Percentiles rank a stretch among this genome's conserved stretches.
Evolutionary conservation across 805 yeast genomes (phyloP).

Genomic region (Phaffomyces antillensis): DNA sequence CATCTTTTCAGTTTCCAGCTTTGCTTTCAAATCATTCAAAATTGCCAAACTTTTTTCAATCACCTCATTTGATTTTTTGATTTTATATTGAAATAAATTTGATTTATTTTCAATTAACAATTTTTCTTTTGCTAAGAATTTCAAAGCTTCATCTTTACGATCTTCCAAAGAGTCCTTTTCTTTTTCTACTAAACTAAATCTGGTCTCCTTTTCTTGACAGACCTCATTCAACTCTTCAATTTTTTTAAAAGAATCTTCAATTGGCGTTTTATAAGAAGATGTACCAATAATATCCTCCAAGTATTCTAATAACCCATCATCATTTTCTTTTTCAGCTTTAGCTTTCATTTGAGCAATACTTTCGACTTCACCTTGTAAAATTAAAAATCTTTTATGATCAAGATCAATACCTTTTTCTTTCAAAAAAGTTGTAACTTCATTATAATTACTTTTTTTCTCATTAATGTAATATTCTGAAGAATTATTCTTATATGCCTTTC

Average conservation of each 20-base stretch:
- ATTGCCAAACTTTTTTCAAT: slow-evolving; percentile 33
- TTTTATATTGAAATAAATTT: slow-evolving; percentile 46
- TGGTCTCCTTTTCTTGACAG: slow-evolving; percentile 71
- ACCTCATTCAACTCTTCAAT: slow-evolving; percentile 74
- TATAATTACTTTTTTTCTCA: slow-evolving; percentile 59
- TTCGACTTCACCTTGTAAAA: slow-evolving; percentile 97
- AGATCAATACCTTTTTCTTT: slow-evolving; percentile 84
- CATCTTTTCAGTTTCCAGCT: slow-evolving; percentile 36
- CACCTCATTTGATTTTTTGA: slow-evolving; percentile 33
- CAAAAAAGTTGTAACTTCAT: slow-evolving; percentile 69
- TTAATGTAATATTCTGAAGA: slow-evolving; percentile 75
- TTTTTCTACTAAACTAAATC: slow-evolving; percentile 72
- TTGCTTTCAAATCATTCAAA: slow-evolving; percentile 32
- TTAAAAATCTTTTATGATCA: slow-evolving; percentile 90
- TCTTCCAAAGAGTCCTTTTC: slow-evolving; percentile 61
- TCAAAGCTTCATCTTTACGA: slow-evolving; percentile 62
- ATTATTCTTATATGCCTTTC: slow-evolving; percentile 74
- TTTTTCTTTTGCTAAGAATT: slow-evolving; percentile 60
- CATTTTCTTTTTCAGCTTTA: slow-evolving; percentile 85
- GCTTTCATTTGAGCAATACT: slow-evolving; percentile 98
- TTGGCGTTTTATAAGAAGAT: slow-evolving; percentile 66
- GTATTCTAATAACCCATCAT: slow-evolving; percentile 91
- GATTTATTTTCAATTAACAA: slow-evolving; percentile 45
- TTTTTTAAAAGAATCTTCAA: slow-evolving; percentile 53
- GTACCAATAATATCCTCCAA: slow-evolving; percentile 97